phyloP scores from a whole-genome alignment of 2,329 filamentous ascomycete species.

The Sporothrix euskadiensis region DNA sequence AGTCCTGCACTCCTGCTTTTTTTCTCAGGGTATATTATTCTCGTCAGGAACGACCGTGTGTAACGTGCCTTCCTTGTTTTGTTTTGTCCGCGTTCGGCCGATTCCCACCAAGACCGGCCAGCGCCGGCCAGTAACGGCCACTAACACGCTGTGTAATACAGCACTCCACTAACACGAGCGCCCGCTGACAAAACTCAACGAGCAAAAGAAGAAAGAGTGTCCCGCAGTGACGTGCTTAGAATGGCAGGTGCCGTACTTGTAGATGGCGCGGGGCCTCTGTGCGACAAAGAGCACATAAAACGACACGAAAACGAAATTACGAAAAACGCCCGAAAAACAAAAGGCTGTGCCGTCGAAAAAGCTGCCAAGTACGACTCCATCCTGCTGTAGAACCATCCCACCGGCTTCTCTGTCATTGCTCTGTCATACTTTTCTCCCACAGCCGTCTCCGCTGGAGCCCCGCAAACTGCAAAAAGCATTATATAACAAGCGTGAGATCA shows the following conservation, averaged over 20 bases:
- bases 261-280: background rate
- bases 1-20: background rate
- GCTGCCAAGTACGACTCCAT: background rate
- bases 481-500: background rate
- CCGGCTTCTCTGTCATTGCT: background rate
- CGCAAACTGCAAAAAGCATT: background rate
- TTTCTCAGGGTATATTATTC: background rate
- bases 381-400: background rate
- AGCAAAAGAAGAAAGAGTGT: background rate
- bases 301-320: background rate
- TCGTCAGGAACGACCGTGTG: background rate
- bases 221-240: background rate
- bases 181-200: background rate
- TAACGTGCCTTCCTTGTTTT: background rate
- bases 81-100: conserved; percentile 21
- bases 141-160: background rate
- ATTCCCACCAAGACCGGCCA: background rate
- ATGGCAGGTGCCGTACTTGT: background rate
- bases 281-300: background rate
- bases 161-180: background rate
- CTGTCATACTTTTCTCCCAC: background rate
- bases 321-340: background rate
- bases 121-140: background rate
- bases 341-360: background rate
- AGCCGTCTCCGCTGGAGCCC: background rate